Evolutionary conservation across 2,329 filamentous ascomycete genomes (phyloP).

Genomic region (Sclerotinia borealis): DNA sequence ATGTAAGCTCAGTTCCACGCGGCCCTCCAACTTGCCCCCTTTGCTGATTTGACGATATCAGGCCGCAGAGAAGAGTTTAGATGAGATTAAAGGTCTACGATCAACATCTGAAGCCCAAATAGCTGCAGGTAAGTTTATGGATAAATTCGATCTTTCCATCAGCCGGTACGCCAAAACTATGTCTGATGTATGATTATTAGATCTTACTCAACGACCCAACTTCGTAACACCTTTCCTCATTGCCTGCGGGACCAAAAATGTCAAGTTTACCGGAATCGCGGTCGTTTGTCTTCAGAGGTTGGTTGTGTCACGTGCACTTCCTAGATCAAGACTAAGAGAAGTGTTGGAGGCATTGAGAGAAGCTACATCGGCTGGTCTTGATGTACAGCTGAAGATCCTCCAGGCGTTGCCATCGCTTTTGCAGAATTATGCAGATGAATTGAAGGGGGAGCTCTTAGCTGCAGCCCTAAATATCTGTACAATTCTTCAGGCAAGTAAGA

Average conservation of each 20-base stretch:
- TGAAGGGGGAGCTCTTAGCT: slow-evolving; percentile 75
- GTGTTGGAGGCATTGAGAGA: slow-evolving; percentile 84
- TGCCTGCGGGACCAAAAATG: slow-evolving; percentile 83
- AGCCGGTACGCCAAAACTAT: background rate
- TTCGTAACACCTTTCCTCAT: slow-evolving; percentile 94
- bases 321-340: slow-evolving; percentile 73
- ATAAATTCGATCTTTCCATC: background rate
- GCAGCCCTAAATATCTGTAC: slow-evolving; percentile 87
- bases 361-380: slow-evolving; percentile 71
- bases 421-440: slow-evolving; percentile 79
- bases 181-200: slow-evolving; percentile 40
- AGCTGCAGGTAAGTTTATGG: slow-evolving; percentile 32
- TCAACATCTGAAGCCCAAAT: slow-evolving; percentile 62
- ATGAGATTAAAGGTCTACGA: slow-evolving; percentile 74
- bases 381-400: slow-evolving; percentile 92
- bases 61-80: slow-evolving; percentile 90
- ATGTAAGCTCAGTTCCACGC: slow-evolving; percentile 45
- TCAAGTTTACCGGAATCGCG: slow-evolving; percentile 82
- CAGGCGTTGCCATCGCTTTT: slow-evolving; percentile 85
- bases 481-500: slow-evolving; percentile 84
- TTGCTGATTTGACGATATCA: slow-evolving; percentile 34
- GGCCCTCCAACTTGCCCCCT: background rate
- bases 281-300: slow-evolving; percentile 85
- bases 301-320: slow-evolving; percentile 74
- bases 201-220: slow-evolving; percentile 71